Percentiles rank a stretch among this genome's conserved stretches.
phyloP scores from a whole-genome alignment of 768 basidiomycete species.

The Pisolithus orientalis region DNA sequence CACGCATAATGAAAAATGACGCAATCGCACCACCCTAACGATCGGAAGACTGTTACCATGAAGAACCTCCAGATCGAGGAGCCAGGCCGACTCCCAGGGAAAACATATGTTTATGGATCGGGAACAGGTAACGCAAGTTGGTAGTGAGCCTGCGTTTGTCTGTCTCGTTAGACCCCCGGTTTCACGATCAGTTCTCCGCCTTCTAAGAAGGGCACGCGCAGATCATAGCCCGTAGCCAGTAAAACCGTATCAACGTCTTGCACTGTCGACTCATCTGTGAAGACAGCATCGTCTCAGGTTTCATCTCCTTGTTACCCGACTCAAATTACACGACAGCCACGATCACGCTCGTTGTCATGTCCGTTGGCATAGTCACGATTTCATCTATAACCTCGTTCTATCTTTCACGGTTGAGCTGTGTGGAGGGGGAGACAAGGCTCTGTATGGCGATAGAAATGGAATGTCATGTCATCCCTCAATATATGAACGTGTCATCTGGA shows the following conservation, averaged over 20 bases:
- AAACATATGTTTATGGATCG: constrained; percentile 48
- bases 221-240: constrained; percentile 51
- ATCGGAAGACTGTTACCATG: no score
- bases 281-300: constrained; percentile 41
- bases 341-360: no score
- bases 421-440: no score
- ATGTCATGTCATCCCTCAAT: no score
- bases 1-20: no score
- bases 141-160: constrained; percentile 29
- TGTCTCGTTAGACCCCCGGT: constrained; percentile 11
- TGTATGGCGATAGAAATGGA: no score
- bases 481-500: background rate
- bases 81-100: constrained; percentile 30
- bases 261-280: constrained; percentile 39
- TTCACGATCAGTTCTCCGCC: constrained; percentile 14
- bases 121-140: constrained; percentile 51
- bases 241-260: constrained; percentile 40
- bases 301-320: constrained; percentile 7
- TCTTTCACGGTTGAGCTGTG: no score
- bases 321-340: no score
- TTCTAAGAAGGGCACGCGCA: constrained; percentile 45
- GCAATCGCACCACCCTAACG: no score
- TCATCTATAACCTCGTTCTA: no score
- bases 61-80: no score
- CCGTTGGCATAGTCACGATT: no score